Base-by-base conservation (phyloP, 768 basidiomycete genomes). In the Auricularia auricula-judae region DNA sequence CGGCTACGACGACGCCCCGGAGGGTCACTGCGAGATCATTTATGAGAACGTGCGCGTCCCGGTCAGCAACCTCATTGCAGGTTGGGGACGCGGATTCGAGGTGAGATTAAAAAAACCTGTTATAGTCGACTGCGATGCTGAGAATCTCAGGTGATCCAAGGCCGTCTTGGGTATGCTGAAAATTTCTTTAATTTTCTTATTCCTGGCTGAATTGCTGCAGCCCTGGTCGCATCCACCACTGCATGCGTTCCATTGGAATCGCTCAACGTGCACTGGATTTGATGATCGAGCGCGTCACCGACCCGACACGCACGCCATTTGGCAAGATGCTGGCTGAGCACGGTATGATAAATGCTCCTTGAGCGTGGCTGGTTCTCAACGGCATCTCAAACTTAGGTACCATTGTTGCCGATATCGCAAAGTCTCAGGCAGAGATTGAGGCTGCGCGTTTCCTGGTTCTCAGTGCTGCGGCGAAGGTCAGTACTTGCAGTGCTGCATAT, bases 31-130 rank as follows among this genome's bases (percentile, higher is more conserved):
- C 70, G 97, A 99, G 76, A 83, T 99, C 63, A 83, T 90, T 66
- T 99, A 98, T 68, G 88, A 94, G 29, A 91, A 97, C 72, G 97
- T 98, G 34, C 86, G 91, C 39, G 88, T 99, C 18, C 93, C 93
- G 8, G 74, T 91, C 65, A 76, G 77, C 63, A 94, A 94, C 72
- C 73, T 98, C 61, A 83, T 99, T 14, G 82, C 90, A 29, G 96
- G 96, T 3, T 95, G 95, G 90, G 95, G 97, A 14, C 82, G 83
- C 67, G 97, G 97, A 4, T 99, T 99, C 69, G 97, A 98, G 80
- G 89, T 88, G 39, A 42, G 39, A 42, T 42, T 42, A 14, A 14
- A 14, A 12, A 66, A 33, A 73, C 64, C 18, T 8, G 62, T 2
- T 34, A 21, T 34, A 62, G 42, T 64, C 42, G 16, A 39, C 36